Conservation (phyloP, 257 asterid species). For the Lithospermum erythrorhizon region DNA sequence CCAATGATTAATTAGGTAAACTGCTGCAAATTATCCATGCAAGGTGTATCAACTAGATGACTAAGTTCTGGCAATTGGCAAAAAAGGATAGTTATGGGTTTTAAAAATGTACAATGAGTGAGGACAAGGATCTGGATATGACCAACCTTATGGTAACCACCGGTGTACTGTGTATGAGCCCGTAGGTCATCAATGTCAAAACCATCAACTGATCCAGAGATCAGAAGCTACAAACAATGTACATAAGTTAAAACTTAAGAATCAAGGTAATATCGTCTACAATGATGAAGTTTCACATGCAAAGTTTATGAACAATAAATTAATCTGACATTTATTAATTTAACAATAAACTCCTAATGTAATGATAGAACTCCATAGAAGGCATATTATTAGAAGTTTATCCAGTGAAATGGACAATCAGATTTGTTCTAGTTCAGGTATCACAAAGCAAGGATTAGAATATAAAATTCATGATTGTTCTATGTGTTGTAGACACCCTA, state of each 20-base stretch:
- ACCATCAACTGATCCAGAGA: conserved; percentile 90
- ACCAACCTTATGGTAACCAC: conserved; percentile 80
- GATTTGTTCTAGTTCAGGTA: no score
- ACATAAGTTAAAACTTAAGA: conserved; percentile 4
- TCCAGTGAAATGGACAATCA: no score
- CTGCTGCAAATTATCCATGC: conserved; percentile 2
- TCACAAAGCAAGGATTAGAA: no score
- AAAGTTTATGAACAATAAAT: no score
- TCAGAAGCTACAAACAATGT: conserved; percentile 56
- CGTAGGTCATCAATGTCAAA: conserved; percentile 77
- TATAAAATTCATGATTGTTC: no score
- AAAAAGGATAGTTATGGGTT: background rate
- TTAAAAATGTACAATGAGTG: background rate
- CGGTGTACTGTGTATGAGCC: conserved; percentile 69
- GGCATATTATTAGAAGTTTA: no score
- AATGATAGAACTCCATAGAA: no score
- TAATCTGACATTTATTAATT: no score
- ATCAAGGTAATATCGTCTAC: no score
- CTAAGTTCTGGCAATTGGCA: background rate
- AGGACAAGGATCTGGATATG: conserved; percentile 1
- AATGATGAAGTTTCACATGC: no score
- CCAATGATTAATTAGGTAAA: background rate
- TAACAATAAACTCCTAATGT: no score
- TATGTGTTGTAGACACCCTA: no score
- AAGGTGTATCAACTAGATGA: background rate